Evolutionary conservation across 139 green algal genomes (phyloP).

Genomic region (Yamagishiella unicocca): DNA sequence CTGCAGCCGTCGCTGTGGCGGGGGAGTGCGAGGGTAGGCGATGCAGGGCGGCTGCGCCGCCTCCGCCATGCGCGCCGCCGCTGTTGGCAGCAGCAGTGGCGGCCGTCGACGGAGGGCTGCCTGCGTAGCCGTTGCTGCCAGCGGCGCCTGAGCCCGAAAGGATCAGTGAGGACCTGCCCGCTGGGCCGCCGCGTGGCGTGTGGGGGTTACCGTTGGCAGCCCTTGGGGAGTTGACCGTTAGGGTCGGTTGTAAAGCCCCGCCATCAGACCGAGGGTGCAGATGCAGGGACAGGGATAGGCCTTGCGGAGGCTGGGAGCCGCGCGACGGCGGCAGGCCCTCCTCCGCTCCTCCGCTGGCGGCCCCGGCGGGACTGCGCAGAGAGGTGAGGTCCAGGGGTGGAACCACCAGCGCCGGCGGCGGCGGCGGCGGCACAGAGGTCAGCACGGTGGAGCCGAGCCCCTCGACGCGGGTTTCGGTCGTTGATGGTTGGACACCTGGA

Average conservation of each 20-base stretch:
- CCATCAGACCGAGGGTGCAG: slow-evolving; percentile 5
- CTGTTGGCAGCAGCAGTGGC: too few species aligned
- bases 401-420: not conserved
- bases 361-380: not conserved
- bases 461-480: slow-evolving; percentile 1
- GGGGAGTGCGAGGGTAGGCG: not conserved
- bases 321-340: not conserved
- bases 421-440: slow-evolving; percentile 41
- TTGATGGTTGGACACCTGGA: too few species aligned
- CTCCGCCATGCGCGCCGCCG: too few species aligned
- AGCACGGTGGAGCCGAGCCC: slow-evolving; percentile 34
- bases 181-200: not conserved
- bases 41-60: not conserved
- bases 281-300: not conserved
- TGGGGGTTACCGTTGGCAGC: not conserved
- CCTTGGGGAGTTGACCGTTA: not conserved
- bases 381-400: slow-evolving; percentile 13
- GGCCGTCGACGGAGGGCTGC: not conserved
- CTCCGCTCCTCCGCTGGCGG: not conserved
- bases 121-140: not conserved
- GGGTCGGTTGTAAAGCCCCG: slow-evolving; percentile 9
- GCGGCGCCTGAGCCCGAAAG: not conserved
- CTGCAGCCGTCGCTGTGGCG: not conserved
- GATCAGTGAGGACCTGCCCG: not conserved
- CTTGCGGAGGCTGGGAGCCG: not conserved